A percentile compares a stretch with the other conserved stretches of the same genome.
Evolutionary conservation across 192 early-diverging fungal genomes (phyloP).

Genomic region (Backusella australiensis): DNA sequence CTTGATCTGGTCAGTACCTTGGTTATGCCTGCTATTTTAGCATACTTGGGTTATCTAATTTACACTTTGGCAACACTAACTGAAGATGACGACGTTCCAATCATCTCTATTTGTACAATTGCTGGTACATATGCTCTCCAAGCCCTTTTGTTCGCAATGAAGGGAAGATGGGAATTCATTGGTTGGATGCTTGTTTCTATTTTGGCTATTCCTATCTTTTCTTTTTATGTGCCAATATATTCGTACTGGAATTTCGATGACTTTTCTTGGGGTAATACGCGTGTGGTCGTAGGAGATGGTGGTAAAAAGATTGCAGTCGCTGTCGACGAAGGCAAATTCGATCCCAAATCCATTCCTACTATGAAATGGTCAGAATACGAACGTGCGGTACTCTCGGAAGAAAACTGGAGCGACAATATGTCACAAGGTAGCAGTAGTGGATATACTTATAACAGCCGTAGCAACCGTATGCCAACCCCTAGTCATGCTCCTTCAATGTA

Average conservation of each 20-base stretch:
- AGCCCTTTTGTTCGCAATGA: slow-evolving; percentile 76
- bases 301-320: slow-evolving; percentile 64
- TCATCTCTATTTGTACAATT: slow-evolving; percentile 82
- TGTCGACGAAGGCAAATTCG: slow-evolving; percentile 76
- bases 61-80: slow-evolving; percentile 55
- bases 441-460: slow-evolving; percentile 14
- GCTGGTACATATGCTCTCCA: slow-evolving; percentile 88
- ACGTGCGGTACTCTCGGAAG: slow-evolving; percentile 43
- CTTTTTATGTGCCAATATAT: slow-evolving; percentile 81
- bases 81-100: slow-evolving; percentile 60
- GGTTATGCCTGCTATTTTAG: slow-evolving; percentile 89
- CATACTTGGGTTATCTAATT: slow-evolving; percentile 84
- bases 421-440: slow-evolving; percentile 36
- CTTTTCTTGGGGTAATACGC: slow-evolving; percentile 98
- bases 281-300: slow-evolving; percentile 85
- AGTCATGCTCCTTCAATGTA: slow-evolving; percentile 4
- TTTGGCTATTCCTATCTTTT: slow-evolving; percentile 86
- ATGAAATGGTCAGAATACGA: slow-evolving; percentile 85
- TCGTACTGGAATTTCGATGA: slow-evolving; percentile 99
- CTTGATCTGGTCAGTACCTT: slow-evolving; percentile 91
- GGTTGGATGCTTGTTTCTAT: slow-evolving; percentile 98
- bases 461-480: neutral
- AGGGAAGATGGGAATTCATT: slow-evolving; percentile 81
- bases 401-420: slow-evolving; percentile 30
- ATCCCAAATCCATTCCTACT: slow-evolving; percentile 71